Conservation (phyloP, 148 eudicot genomes). For the Linanthus parryae region DNA sequence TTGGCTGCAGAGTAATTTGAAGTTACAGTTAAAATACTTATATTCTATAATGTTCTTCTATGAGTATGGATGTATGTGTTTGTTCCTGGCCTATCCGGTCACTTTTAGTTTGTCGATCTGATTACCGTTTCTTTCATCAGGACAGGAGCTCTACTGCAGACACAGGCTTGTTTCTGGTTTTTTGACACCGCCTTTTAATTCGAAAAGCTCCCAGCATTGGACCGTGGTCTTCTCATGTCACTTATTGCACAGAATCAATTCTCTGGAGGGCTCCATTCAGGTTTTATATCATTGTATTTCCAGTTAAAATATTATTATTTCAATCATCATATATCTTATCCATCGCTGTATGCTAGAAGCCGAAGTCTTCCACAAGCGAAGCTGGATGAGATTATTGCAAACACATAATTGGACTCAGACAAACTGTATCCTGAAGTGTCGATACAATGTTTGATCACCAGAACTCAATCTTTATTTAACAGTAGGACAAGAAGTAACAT, state of each 20-base stretch:
- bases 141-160: conserved; percentile 3
- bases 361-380: neutral
- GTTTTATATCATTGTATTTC: conserved; percentile 6
- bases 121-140: conserved; percentile 1
- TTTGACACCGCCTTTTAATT: neutral
- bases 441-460: conserved; percentile 1
- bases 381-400: neutral
- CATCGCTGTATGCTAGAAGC: too few species aligned
- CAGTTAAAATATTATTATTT: neutral
- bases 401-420: neutral
- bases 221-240: conserved; percentile 25
- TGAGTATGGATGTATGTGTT: neutral
- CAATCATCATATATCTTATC: too few species aligned
- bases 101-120: neutral
- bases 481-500: too few species aligned
- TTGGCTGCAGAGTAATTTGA: neutral
- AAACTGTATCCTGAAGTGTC: neutral
- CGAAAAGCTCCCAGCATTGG: conserved; percentile 7
- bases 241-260: conserved; percentile 22
- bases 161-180: neutral
- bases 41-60: neutral
- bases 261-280: conserved; percentile 27
- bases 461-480: too few species aligned
- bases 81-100: neutral
- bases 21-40: neutral